Percentiles rank a stretch among this genome's conserved stretches.
phyloP scores from a whole-genome alignment of 116 monocot species.

The Trichopus zeylanicus region DNA sequence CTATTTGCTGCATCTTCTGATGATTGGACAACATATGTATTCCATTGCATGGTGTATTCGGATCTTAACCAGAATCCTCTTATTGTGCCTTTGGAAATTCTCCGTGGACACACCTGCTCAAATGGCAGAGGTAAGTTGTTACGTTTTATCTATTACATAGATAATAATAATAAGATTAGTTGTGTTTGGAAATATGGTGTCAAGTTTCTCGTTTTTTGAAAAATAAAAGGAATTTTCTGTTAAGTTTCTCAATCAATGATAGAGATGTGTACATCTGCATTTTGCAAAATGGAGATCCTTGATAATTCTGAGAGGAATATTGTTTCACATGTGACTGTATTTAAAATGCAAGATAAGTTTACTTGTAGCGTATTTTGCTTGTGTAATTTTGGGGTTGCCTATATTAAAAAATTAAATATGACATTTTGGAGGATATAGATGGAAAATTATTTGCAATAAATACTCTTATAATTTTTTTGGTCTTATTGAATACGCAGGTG shows the following conservation, averaged over 20 bases:
- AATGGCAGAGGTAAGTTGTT: slow-evolving; percentile 58
- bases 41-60: slow-evolving; percentile 93
- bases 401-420: neutral
- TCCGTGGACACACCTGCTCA: slow-evolving; percentile 58
- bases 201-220: no score
- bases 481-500: slow-evolving; percentile 38
- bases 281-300: no score
- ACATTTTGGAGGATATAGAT: neutral
- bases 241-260: no score
- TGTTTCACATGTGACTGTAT: no score
- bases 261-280: no score
- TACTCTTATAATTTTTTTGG: neutral
- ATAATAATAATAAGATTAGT: neutral
- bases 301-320: no score
- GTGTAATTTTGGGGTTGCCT: no score
- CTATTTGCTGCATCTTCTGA: slow-evolving; percentile 87
- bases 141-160: neutral
- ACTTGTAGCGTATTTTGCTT: no score
- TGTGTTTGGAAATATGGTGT: neutral
- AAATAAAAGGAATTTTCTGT: no score
- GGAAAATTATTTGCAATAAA: neutral
- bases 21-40: slow-evolving; percentile 82
- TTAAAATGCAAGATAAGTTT: no score
- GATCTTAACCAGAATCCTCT: slow-evolving; percentile 97
- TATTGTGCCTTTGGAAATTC: slow-evolving; percentile 95